These are phyloP conservation scores for Rhododendron ovatum DNA, from an alignment of 148 eudicot species.

Conservation along the genomic window DNA sequence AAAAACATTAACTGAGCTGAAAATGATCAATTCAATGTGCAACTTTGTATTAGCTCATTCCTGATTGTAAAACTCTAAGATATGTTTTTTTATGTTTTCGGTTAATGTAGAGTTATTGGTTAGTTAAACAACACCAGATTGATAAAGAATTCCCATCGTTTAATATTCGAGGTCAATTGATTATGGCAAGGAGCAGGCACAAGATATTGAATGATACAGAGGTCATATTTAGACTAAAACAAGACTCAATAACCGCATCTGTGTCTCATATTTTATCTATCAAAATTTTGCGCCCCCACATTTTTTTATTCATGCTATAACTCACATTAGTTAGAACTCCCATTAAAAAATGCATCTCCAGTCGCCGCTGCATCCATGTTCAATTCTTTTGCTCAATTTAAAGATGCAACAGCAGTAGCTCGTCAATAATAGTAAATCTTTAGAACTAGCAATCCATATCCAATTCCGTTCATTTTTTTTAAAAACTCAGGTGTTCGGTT, in stretches of 20 bases:
- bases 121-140: too few relatives aligned
- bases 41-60: not conserved
- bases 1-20: not conserved
- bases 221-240: not conserved
- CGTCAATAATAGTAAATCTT: not conserved
- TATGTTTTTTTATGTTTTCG: too few relatives aligned
- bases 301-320: not conserved
- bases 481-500: not conserved
- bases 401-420: not conserved
- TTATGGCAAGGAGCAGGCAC: not conserved
- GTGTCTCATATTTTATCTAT: not conserved
- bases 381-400: not conserved
- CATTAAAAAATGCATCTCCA: not conserved
- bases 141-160: not conserved
- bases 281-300: not conserved
- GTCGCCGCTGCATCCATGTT: not conserved
- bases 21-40: not conserved
- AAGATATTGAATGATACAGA: not conserved
- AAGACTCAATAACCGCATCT: not conserved
- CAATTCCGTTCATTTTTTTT: too few relatives aligned
- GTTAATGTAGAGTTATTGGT: not conserved
- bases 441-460: not conserved
- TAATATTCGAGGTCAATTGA: not conserved
- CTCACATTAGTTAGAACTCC: not conserved
- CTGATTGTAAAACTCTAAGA: not conserved